A percentile compares a stretch with the other conserved stretches of the same genome.
phyloP scores from a whole-genome alignment of 2,329 filamentous ascomycete genomes.

The Arthrinium phaeospermum region DNA sequence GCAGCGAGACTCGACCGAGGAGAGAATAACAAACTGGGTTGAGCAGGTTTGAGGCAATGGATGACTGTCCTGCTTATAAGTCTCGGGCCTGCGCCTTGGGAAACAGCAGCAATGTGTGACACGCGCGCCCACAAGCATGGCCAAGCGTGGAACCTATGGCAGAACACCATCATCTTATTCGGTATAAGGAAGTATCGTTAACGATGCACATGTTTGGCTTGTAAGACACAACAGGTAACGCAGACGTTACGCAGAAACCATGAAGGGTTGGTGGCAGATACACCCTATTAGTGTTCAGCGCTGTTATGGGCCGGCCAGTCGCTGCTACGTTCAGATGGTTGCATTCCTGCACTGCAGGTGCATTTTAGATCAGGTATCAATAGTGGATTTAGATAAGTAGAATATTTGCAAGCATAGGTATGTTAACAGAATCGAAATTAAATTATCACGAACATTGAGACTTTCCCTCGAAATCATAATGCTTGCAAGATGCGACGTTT shows the following conservation, averaged over 20 bases:
- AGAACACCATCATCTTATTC: background rate
- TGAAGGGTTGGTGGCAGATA: background rate
- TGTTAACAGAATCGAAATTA: background rate
- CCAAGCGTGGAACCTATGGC: background rate
- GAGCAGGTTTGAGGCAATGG: background rate
- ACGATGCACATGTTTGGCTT: background rate
- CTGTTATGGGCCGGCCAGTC: background rate
- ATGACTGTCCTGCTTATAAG: background rate
- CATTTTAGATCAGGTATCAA: background rate
- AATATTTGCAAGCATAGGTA: background rate
- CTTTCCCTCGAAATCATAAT: background rate
- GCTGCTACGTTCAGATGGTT: background rate
- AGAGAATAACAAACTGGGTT: too few relatives aligned
- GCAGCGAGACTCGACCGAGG: too few relatives aligned
- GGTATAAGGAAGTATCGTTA: background rate
- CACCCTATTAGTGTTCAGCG: background rate
- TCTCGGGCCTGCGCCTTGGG: background rate
- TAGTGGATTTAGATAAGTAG: background rate
- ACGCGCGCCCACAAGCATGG: background rate
- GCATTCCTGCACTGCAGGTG: background rate
- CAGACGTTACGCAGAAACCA: slow-evolving; percentile 4
- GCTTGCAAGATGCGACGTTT: background rate
- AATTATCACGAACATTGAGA: background rate
- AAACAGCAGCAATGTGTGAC: background rate
- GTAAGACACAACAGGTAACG: background rate